phyloP scores from a whole-genome alignment of 768 basidiomycete genomes.

The Trametes gibbosa region DNA sequence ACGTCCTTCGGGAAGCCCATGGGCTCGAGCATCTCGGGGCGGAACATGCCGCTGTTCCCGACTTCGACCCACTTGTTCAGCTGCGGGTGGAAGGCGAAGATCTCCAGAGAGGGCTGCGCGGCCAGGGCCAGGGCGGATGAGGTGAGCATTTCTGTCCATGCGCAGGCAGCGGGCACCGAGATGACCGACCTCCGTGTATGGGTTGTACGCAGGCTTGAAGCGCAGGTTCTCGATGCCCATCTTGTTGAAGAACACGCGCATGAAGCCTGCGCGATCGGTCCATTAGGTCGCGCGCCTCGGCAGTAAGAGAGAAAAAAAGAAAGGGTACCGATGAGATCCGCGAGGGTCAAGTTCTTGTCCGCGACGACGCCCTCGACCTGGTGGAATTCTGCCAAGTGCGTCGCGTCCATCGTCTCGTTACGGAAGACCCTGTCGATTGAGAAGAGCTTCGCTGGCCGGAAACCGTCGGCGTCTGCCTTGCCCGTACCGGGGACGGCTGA shows the following conservation, averaged over 20 bases:
- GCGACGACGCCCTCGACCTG: constrained; percentile 99
- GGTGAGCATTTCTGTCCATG: background rate
- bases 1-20: constrained; percentile 98
- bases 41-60: constrained; percentile 99
- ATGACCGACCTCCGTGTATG: constrained; percentile 77
- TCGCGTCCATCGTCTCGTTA: constrained; percentile 98
- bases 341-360: constrained; percentile 87
- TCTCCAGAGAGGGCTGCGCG: constrained; percentile 86
- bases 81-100: constrained; percentile 96
- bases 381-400: constrained; percentile 98
- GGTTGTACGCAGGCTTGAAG: constrained; percentile 99
- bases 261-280: constrained; percentile 59
- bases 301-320: background rate
- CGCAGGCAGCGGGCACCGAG: constrained; percentile 8
- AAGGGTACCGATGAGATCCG: constrained; percentile 85
- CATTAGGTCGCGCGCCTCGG: background rate
- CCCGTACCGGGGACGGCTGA: constrained; percentile 31
- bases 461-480: constrained; percentile 55
- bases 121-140: background rate
- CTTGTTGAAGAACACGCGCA: constrained; percentile 97
- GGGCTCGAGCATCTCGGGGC: constrained; percentile 98
- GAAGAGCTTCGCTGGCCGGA: constrained; percentile 91
- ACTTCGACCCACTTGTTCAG: constrained; percentile 96
- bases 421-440: constrained; percentile 98
- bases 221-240: constrained; percentile 93